phyloP scores from a whole-genome alignment of 2,329 filamentous ascomycete genomes.

The Fusarium stilboides region DNA sequence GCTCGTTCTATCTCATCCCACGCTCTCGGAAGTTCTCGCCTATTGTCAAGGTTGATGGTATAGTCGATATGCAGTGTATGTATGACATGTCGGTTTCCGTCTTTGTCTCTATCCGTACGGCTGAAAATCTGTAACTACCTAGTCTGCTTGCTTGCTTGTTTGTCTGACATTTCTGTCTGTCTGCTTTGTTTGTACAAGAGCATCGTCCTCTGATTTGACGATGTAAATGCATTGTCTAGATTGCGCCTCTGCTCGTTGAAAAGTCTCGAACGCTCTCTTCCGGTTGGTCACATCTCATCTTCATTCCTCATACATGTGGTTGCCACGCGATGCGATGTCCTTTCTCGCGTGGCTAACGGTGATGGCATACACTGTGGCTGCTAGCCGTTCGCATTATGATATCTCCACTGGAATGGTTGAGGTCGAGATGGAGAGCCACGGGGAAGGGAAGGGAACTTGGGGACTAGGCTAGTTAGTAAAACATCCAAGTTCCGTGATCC shows the following conservation, averaged over 20 bases:
- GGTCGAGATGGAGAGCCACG: not conserved
- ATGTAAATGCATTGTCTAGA: conserved; percentile 10
- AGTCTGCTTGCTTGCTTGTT: conserved; percentile 2
- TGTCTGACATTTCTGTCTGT: not conserved
- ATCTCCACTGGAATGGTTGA: not conserved
- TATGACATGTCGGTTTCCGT: conserved; percentile 17
- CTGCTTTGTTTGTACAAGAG: conserved; percentile 8
- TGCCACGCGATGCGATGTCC: conserved; percentile 34
- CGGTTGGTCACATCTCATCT: conserved; percentile 41
- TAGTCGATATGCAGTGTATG: not conserved
- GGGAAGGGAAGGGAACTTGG: conserved; percentile 8
- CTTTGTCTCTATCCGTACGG: not conserved
- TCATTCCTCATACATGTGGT: conserved; percentile 29
- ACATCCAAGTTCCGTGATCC: not conserved
- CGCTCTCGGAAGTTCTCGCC: conserved; percentile 30
- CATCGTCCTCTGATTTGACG: conserved; percentile 4
- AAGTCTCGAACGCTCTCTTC: conserved; percentile 26
- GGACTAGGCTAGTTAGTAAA: conserved; percentile 8
- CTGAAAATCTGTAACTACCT: conserved; percentile 2
- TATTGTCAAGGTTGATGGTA: not conserved
- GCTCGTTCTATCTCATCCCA: conserved; percentile 17
- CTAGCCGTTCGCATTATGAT: not conserved
- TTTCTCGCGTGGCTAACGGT: conserved; percentile 24
- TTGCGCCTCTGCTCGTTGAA: conserved; percentile 1
- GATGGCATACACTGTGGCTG: not conserved